Evolutionary conservation across 2,329 filamentous ascomycete genomes (phyloP), one percentile per base, ranked within the genome.

Genomic region (Xylariomycetidae sp.): DNA sequence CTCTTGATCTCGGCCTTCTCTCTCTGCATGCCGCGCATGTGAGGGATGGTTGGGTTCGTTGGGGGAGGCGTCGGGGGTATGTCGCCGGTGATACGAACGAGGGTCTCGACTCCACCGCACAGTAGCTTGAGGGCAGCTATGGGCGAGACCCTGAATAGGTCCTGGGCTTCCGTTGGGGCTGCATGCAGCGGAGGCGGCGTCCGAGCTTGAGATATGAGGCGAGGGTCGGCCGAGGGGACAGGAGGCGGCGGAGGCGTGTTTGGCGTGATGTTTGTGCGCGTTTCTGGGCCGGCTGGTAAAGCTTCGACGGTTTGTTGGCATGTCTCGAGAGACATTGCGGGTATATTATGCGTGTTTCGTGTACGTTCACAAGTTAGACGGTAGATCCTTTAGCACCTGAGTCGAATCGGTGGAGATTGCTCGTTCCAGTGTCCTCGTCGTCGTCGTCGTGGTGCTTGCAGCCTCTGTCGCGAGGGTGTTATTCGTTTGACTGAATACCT

Each of bases 41-140:
- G 69, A 15, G 82, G 79, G n/a, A 80, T 73, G 3, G 71, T 72
- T 0, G 77, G 76, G 16, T 70, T 72, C 33, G 71, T 72, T 2
- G 81, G 73, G 5, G 84, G 82, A 35, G 83, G 85, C n/a, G 82
- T 92, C 12, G 83, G 84, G 15, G 85, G 86, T 10, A 92, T 70
- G 51, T 94, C 86, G 53, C 85, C 84, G 2, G 83, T 86, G 38
- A 82, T 69, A 42, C 74, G 73, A 17, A 88, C 82, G 32, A 92
- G 70, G 4, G 77, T 71, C 49, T 88, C 83, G 40, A 88, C 67
- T 37, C 77, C 77, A 25, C 77, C 71, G 46, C 81, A 81, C n/a
- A 97, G 73, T 43, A 94, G 67, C 52, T 82, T 85, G 52, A 97
- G 73, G 5, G 89, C 89, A 3, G 80, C 80, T 32, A 82, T 69